phyloP scores from a whole-genome alignment of 2,329 filamentous ascomycete genomes.

The Dothideomycetes sp. region DNA sequence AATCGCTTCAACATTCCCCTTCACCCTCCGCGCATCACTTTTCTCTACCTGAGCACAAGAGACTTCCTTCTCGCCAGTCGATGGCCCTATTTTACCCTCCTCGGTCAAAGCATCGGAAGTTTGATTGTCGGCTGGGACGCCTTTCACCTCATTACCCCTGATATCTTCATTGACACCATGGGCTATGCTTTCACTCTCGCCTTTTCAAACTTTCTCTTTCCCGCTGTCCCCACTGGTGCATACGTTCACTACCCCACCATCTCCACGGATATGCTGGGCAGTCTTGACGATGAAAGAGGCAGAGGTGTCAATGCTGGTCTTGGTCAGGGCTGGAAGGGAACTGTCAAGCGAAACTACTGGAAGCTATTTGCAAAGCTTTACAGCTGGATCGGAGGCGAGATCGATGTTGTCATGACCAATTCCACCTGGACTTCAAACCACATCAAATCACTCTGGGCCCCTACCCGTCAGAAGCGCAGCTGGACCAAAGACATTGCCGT shows the following conservation, averaged over 20 bases:
- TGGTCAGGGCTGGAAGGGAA: constrained; percentile 60
- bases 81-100: constrained; percentile 84
- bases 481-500: constrained; percentile 52
- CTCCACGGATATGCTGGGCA: constrained; percentile 91
- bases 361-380: constrained; percentile 72
- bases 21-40: constrained; percentile 69
- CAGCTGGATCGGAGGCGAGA: constrained; percentile 65
- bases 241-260: constrained; percentile 99
- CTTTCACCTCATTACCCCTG: constrained; percentile 81
- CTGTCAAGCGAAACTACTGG: constrained; percentile 76
- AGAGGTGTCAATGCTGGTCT: constrained; percentile 73
- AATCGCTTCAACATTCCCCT: constrained; percentile 88
- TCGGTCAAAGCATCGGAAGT: constrained; percentile 89
- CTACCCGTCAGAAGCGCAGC: constrained; percentile 30
- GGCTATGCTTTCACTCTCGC: constrained; percentile 88
- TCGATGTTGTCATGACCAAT: constrained; percentile 96
- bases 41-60: constrained; percentile 83
- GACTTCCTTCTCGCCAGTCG: constrained; percentile 76
- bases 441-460: constrained; percentile 68
- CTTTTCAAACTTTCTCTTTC: constrained; percentile 73
- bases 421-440: constrained; percentile 87
- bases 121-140: constrained; percentile 83
- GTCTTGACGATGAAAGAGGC: constrained; percentile 55
- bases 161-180: constrained; percentile 96
- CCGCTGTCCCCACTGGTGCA: constrained; percentile 67